Base-by-base conservation (phyloP, 1,284 basidiomycete species). In the Malassezia caprae region DNA sequence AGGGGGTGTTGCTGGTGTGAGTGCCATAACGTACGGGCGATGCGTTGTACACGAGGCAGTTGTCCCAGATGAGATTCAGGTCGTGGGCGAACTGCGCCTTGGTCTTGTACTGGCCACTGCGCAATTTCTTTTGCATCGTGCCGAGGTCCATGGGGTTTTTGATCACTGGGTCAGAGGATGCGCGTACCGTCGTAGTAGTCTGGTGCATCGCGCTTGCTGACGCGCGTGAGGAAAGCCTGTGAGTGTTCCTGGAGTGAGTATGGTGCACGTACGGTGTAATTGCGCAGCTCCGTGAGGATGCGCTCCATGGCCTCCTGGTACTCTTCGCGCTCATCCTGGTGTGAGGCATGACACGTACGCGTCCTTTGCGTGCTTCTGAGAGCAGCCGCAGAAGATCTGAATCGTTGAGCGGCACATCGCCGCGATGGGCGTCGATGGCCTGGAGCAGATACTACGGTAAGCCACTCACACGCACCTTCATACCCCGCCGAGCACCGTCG, bases 11-110 rank as follows among this genome's bases (percentile, higher is more conserved):
- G 53, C 41, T 59, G 52, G n/a, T 35, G 31, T 50, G 11, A 30
- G 37, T 24, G 45, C 8, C 2, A 13, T 13, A 24, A 46, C 53
- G 35, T 65, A 89, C 90, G 76, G 89, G 86, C 15, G 84, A 82
- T 23, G 86, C 84, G 74, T 99, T 99, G 76, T 96, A 98, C 11
- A 81, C 82, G 64, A 87, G 81, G 75, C 93, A 96, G 68, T 98
- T 98, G 51, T 84, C 83, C 93, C 93, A 98, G 65, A 99, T 96
- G 59, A 94, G 81, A 65, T 93, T 87, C 41, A 99, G 78, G 76
- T 99, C 94, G 59, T 86, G 84, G 60, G 85, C 84, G 76, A 99
- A 98, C 68, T 93, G 87, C 58, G 82, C 81, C 78, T 98, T 96
- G 51, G 83, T 87, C 78, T 91, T 93, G 82, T 96, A 96, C 55